These are phyloP conservation scores for Poterioochromonas sp. DNA, from an alignment of 352 stramenopile genomes.

Conservation along the genomic window DNA sequence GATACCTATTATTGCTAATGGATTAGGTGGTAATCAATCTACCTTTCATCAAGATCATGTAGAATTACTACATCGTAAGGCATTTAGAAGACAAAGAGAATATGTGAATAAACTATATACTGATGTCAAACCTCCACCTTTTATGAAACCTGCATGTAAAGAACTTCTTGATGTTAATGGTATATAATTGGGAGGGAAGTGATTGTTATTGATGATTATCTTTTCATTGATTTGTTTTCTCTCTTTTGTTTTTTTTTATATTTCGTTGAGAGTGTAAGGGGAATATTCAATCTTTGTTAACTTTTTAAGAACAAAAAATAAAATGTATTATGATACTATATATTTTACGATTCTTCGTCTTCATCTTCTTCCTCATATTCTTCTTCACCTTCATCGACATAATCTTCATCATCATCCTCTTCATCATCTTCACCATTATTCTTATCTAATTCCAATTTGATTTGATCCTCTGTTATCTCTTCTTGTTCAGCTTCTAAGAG, in stretches of 20 bases:
- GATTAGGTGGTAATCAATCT: neutral
- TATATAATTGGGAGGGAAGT: too few species aligned
- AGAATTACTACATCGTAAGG: neutral
- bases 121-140: neutral
- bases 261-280: too few species aligned
- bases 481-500: neutral
- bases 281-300: neutral
- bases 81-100: slow-evolving; percentile 5
- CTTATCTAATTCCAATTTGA: neutral
- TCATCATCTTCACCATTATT: neutral
- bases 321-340: neutral
- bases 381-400: neutral
- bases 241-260: too few species aligned
- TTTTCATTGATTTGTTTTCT: too few species aligned
- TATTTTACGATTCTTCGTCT: neutral
- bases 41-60: slow-evolving; percentile 28
- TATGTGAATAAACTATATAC: neutral
- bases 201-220: too few species aligned
- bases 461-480: neutral
- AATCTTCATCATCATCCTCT: neutral
- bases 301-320: neutral
- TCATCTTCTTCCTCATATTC: neutral
- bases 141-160: slow-evolving; percentile 1
- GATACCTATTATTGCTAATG: slow-evolving; percentile 24
- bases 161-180: slow-evolving; percentile 21